Evolutionary conservation across 108 stramenopile species (phyloP), one percentile per base, ranked within the genome.

Genomic region (Seminavis robusta): DNA sequence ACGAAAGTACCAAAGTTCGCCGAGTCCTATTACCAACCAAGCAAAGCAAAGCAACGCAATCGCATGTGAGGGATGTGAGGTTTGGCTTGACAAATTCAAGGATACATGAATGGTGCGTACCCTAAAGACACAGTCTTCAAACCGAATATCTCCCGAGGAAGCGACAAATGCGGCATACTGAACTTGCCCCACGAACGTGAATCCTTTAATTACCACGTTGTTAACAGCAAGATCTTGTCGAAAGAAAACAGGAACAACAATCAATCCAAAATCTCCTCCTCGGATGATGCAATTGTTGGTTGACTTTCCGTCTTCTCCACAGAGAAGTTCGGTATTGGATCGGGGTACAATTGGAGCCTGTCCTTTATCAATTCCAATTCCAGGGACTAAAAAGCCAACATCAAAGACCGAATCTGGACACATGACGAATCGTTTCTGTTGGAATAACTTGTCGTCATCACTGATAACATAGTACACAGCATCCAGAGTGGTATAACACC

Each of bases 231-330:
- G 52, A 30, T 59, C 42, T 20, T 61, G 16, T 48, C 60, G 1
- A 56, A 40, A 16, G 24, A 63, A 29, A 52, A 28, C 13, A 53
- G 56, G 39, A 56, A 42, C 38, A 47, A 59, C 19, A 48, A 74
- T 13, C 29, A 74, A 9, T 28, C 45, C 63, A 29, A 74, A 61
- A 30, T 61, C 63, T 15, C 72, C 72, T 39, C 72, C 72, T 19
- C 51, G 38, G 9, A 74, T 23, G 2, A 60, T 47, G 28, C 72
- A 74, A 31, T 61, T 56, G 33, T 74, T 74, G 19, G 15, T 16
- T 2, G 56, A 55, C 16, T 41, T 67, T 26, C 72, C 72, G 43
- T 74, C 65, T 11, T 45, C 20, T n/a, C 72, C 72, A 47, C 72
- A 74, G 28, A 67, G 72, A 49, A 59, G 57, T 9, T 46, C 52